Conservation (phyloP, 208 protist species). For the Acanthamoeba lenticulata region DNA sequence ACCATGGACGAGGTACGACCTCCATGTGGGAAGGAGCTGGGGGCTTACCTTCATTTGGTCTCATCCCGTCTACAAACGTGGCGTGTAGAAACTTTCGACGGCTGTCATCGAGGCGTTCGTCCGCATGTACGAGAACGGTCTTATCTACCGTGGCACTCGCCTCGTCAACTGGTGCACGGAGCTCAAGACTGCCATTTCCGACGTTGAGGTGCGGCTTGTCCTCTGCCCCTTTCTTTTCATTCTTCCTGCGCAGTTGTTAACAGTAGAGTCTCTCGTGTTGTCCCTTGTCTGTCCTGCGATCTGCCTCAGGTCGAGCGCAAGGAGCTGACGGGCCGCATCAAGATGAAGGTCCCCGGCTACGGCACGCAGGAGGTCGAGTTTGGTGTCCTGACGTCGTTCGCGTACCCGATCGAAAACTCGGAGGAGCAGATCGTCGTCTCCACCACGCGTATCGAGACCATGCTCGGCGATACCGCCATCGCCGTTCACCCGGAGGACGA, state of each 20-base stretch:
- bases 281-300: constrained; percentile 68
- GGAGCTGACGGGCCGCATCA: constrained; percentile 27
- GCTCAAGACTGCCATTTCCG: constrained; percentile 99
- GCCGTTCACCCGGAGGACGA: constrained; percentile 98
- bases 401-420: constrained; percentile 34
- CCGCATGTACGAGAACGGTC: constrained; percentile 93
- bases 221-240: not conserved
- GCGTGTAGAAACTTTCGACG: constrained; percentile 62
- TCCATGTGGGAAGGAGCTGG: not conserved
- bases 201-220: constrained; percentile 97
- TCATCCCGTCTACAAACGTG: not conserved
- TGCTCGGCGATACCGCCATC: constrained; percentile 97
- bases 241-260: not conserved
- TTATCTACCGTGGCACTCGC: constrained; percentile 97
- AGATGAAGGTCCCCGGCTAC: constrained; percentile 91
- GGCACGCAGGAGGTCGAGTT: constrained; percentile 53
- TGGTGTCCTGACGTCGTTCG: constrained; percentile 61
- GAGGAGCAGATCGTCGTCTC: constrained; percentile 94
- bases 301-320: constrained; percentile 75
- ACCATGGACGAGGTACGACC: constrained; percentile 95
- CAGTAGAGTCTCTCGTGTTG: not conserved
- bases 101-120: constrained; percentile 98
- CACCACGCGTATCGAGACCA: constrained; percentile 99
- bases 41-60: not conserved
- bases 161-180: constrained; percentile 99